Conservation (phyloP, 441 rosid genomes). For the Jatropha multifida region DNA sequence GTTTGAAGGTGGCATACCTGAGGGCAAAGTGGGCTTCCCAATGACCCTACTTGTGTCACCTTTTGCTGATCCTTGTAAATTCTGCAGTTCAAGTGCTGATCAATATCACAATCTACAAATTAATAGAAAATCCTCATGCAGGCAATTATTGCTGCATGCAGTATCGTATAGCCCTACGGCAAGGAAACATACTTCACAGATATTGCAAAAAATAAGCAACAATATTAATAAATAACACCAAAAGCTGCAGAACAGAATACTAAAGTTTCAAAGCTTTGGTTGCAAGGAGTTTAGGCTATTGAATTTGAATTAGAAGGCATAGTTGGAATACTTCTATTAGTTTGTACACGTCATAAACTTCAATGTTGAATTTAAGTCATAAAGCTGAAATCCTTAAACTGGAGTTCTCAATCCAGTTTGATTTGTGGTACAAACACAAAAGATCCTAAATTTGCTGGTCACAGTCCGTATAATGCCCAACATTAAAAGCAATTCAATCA, state of each 20-base stretch:
- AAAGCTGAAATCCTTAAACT: neutral
- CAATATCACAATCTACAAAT: conserved; percentile 6
- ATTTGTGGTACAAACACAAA: neutral
- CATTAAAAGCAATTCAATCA: neutral
- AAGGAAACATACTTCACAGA: neutral
- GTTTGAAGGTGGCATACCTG: conserved; percentile 18
- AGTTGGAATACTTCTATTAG: neutral
- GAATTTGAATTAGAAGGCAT: neutral
- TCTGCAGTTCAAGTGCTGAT: conserved; percentile 34
- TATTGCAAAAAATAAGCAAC: neutral
- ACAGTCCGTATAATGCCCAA: neutral
- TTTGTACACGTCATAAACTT: neutral
- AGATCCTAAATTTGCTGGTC: neutral
- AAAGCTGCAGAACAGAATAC: neutral
- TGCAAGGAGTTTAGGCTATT: neutral
- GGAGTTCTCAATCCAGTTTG: neutral
- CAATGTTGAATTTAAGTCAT: neutral
- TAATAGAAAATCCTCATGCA: conserved; percentile 2
- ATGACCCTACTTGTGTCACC: conserved; percentile 24
- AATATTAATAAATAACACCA: neutral
- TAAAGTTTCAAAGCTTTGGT: neutral
- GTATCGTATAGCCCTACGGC: neutral
- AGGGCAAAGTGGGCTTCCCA: conserved; percentile 26
- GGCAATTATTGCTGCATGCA: neutral
- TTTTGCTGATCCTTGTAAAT: conserved; percentile 27